Percentiles rank a stretch among this genome's conserved stretches.
Evolutionary conservation across 2,329 filamentous ascomycete genomes (phyloP).

Genomic region (Aphanoascus verrucosus): DNA sequence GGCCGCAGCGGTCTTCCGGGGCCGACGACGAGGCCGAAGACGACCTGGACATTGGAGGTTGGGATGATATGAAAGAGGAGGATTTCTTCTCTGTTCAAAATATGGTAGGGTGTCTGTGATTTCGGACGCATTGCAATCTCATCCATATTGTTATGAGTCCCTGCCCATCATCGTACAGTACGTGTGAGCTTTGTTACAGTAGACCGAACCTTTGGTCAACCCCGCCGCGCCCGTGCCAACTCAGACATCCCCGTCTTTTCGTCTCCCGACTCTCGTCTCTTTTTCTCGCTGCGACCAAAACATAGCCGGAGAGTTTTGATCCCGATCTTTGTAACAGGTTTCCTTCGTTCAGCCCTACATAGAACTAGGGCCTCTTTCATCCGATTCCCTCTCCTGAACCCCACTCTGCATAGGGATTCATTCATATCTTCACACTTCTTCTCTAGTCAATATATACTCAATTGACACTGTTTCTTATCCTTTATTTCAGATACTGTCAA

Average conservation of each 20-base stretch:
- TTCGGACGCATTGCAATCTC: no score
- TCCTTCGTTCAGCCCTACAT: slow-evolving; percentile 4
- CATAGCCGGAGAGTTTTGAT: background rate
- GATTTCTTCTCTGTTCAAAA: no score
- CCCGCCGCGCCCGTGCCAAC: background rate
- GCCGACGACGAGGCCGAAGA: background rate
- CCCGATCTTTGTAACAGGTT: background rate
- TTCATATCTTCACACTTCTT: background rate
- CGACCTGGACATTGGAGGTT: background rate
- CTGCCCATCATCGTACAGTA: no score
- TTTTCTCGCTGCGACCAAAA: background rate
- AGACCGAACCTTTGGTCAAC: background rate
- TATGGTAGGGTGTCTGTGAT: no score
- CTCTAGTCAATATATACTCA: background rate
- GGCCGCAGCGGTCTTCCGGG: background rate
- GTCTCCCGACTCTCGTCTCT: background rate
- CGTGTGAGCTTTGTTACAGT: no score
- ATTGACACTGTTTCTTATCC: background rate
- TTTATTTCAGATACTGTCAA: no score
- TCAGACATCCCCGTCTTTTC: background rate
- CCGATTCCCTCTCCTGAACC: background rate
- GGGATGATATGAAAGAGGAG: background rate
- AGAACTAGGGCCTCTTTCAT: background rate
- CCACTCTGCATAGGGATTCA: background rate
- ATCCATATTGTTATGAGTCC: no score